phyloP scores from a whole-genome alignment of 495 filamentous ascomycete genomes.

The Penicillium goetzii region DNA sequence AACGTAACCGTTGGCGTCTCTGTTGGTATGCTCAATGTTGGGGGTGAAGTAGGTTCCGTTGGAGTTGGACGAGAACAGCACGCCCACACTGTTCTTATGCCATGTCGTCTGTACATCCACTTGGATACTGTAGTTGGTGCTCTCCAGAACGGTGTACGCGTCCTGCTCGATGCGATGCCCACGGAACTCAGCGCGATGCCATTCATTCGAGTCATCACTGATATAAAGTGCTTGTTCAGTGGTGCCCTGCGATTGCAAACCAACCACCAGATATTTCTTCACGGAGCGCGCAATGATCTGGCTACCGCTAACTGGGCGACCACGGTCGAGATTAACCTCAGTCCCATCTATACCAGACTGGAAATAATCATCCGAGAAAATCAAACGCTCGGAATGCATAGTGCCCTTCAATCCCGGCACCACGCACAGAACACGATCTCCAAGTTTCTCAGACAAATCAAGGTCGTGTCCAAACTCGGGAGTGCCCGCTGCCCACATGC shows the following conservation, averaged over 20 bases:
- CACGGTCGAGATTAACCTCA: conserved; percentile 75
- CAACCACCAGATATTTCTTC: conserved; percentile 83
- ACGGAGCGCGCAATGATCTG: conserved; percentile 69
- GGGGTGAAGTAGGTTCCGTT: conserved; percentile 93
- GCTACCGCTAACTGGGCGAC: conserved; percentile 74
- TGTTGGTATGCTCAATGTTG: conserved; percentile 90
- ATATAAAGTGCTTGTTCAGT: conserved; percentile 87
- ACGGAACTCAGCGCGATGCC: conserved; percentile 92
- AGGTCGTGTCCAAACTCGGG: conserved; percentile 68
- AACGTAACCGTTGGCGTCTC: conserved; percentile 67
- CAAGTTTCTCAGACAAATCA: conserved; percentile 56
- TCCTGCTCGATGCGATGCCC: conserved; percentile 78
- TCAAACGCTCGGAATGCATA: conserved; percentile 68
- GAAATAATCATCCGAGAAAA: conserved; percentile 82
- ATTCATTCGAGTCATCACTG: conserved; percentile 76
- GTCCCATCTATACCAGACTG: conserved; percentile 50
- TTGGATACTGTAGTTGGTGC: conserved; percentile 95
- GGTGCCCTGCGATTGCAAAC: conserved; percentile 75
- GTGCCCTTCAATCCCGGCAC: conserved; percentile 65
- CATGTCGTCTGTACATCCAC: conserved; percentile 82
- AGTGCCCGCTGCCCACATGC: conserved; percentile 80
- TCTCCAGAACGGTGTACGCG: conserved; percentile 91
- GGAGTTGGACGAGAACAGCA: conserved; percentile 90
- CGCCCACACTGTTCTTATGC: conserved; percentile 71
- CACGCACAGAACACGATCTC: conserved; percentile 77